Conservation (phyloP, 2,329 filamentous ascomycete genomes). For the Stagonosporopsis vannaccii region DNA sequence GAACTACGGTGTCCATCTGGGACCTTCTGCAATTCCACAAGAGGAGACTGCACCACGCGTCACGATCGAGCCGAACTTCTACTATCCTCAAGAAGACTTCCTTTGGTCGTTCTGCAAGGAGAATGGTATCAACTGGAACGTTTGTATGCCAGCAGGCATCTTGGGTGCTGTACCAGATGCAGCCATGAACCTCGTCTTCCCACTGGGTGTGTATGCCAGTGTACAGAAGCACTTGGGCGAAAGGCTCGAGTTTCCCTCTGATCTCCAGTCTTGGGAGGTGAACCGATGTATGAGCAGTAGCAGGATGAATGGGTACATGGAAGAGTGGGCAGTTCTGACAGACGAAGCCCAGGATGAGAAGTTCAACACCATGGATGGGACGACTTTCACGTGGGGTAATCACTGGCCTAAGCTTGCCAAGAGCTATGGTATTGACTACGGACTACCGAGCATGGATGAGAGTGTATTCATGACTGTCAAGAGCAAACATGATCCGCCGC, state of each 20-base stretch:
- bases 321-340: slow-evolving; percentile 60
- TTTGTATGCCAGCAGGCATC: slow-evolving; percentile 59
- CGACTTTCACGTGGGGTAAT: slow-evolving; percentile 56
- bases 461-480: slow-evolving; percentile 21
- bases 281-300: slow-evolving; percentile 54
- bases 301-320: slow-evolving; percentile 58
- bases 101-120: slow-evolving; percentile 54
- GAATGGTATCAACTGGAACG: slow-evolving; percentile 53
- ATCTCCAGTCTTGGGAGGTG: slow-evolving; percentile 55
- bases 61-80: slow-evolving; percentile 60
- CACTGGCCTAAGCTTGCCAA: slow-evolving; percentile 58
- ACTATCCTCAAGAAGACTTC: slow-evolving; percentile 62
- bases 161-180: slow-evolving; percentile 59
- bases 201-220: slow-evolving; percentile 59
- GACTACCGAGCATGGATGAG: slow-evolving; percentile 33
- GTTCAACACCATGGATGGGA: slow-evolving; percentile 60
- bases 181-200: slow-evolving; percentile 59
- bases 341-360: slow-evolving; percentile 53
- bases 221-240: slow-evolving; percentile 54
- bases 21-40: slow-evolving; percentile 53
- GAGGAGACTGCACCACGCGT: slow-evolving; percentile 57
- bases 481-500: slow-evolving; percentile 39
- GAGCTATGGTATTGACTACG: slow-evolving; percentile 54
- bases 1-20: slow-evolving; percentile 60
- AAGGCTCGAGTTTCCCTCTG: slow-evolving; percentile 55